Conservation (phyloP, 202 grass and related monocot genomes). For the Elaeis oleifera region DNA sequence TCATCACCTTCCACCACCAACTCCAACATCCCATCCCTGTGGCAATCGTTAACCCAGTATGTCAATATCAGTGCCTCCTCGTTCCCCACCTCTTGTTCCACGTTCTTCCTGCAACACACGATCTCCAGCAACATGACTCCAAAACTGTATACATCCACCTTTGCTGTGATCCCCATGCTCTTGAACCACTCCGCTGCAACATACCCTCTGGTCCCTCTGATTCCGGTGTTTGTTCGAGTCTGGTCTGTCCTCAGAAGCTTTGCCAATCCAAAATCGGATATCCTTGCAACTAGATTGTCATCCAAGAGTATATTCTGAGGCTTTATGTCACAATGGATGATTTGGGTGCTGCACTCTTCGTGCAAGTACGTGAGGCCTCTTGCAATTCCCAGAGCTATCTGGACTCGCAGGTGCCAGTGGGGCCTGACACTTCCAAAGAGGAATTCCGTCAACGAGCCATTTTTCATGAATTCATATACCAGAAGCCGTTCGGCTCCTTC, state of each 20-base stretch:
- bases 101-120: slow-evolving; percentile 1
- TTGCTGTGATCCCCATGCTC: slow-evolving; percentile 2
- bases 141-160: slow-evolving; percentile 20
- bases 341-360: slow-evolving; percentile 5
- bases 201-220: slow-evolving; percentile 11
- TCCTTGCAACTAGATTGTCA: slow-evolving; percentile 4
- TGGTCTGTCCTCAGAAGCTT: slow-evolving; percentile 3
- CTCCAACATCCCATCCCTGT: not conserved
- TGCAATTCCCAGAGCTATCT: not conserved
- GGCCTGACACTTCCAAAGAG: not conserved
- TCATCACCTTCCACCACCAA: slow-evolving; percentile 7
- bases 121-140: slow-evolving; percentile 10
- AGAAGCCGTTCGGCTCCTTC: not conserved
- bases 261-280: slow-evolving; percentile 14
- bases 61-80: not conserved
- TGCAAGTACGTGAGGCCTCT: slow-evolving; percentile 9
- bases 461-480: not conserved
- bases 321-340: slow-evolving; percentile 14
- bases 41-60: slow-evolving; percentile 1
- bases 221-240: not conserved
- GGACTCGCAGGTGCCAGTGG: not conserved
- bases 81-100: not conserved
- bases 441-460: not conserved
- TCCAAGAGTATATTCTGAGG: slow-evolving; percentile 12
- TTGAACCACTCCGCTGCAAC: slow-evolving; percentile 13